These are phyloP conservation scores for Populus pruinosa DNA, from an alignment of 345 rosid genomes.

Conservation along the genomic window DNA sequence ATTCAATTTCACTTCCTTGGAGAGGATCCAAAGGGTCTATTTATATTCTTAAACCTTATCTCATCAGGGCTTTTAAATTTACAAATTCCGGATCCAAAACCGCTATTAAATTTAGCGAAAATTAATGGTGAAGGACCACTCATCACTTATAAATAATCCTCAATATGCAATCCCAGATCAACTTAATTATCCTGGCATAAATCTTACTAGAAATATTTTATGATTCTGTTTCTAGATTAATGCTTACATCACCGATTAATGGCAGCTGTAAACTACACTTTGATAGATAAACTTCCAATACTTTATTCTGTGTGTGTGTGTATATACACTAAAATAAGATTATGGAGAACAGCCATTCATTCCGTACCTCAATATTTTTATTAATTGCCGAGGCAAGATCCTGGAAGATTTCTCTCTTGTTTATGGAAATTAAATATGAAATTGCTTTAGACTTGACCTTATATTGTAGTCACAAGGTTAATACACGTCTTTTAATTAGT, in stretches of 20 bases:
- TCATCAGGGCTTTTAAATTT: background rate
- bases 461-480: constrained; percentile 2
- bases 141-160: background rate
- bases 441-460: constrained; percentile 15
- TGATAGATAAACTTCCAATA: constrained; percentile 4
- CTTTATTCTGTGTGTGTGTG: no score
- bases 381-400: constrained; percentile 6
- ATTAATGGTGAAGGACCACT: background rate
- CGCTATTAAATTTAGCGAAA: no score
- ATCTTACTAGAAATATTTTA: background rate
- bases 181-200: background rate
- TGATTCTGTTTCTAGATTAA: constrained; percentile 43
- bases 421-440: constrained; percentile 11
- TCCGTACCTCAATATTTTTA: constrained; percentile 11
- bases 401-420: constrained; percentile 20
- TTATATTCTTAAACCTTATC: background rate
- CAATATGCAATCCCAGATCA: background rate
- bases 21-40: background rate
- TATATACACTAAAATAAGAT: constrained; percentile 6
- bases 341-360: constrained; percentile 31
- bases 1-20: background rate
- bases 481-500: background rate
- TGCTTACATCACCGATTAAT: constrained; percentile 30
- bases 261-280: constrained; percentile 17
- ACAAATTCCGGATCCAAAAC: background rate